Percentiles rank a stretch among this genome's conserved stretches.
phyloP scores from a whole-genome alignment of 1,284 basidiomycete species.

The Ustilago vetiveriae region DNA sequence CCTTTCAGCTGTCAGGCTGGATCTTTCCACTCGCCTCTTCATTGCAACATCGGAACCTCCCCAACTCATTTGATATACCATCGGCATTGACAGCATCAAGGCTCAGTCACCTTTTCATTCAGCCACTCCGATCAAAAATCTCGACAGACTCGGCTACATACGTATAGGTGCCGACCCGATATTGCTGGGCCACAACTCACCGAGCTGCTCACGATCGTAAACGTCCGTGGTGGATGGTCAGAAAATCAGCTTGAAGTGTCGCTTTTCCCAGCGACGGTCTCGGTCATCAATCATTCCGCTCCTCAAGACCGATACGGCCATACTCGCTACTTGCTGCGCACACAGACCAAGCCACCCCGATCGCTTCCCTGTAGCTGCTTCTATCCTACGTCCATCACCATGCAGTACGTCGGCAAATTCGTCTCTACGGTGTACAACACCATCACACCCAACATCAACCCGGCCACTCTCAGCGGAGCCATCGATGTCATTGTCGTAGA shows the following conservation, averaged over 20 bases:
- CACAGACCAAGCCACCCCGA: too few relatives aligned
- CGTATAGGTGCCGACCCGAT: background rate
- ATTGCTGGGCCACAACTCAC: too few relatives aligned
- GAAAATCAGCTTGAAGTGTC: background rate
- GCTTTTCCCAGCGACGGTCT: conserved; percentile 6
- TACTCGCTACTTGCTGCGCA: too few relatives aligned
- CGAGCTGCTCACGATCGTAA: too few relatives aligned
- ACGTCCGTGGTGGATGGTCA: conserved; percentile 3
- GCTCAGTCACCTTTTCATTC: background rate
- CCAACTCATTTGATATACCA: too few relatives aligned
- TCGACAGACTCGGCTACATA: background rate
- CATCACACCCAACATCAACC: conserved; percentile 67
- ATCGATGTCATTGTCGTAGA: conserved; percentile 67
- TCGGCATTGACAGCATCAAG: too few relatives aligned
- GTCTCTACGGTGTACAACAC: conserved; percentile 67
- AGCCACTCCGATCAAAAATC: background rate
- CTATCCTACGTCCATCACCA: too few relatives aligned
- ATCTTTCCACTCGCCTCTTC: too few relatives aligned
- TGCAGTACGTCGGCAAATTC: conserved; percentile 67
- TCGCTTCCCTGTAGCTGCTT: too few relatives aligned
- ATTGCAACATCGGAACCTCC: too few relatives aligned
- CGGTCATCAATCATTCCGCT: background rate
- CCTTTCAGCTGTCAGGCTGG: too few relatives aligned
- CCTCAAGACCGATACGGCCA: too few relatives aligned
- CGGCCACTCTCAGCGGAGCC: conserved; percentile 66